These are phyloP conservation scores for Pestalotiopsis sp. DNA, from an alignment of 2,329 filamentous ascomycete genomes.

Conservation along the genomic window DNA sequence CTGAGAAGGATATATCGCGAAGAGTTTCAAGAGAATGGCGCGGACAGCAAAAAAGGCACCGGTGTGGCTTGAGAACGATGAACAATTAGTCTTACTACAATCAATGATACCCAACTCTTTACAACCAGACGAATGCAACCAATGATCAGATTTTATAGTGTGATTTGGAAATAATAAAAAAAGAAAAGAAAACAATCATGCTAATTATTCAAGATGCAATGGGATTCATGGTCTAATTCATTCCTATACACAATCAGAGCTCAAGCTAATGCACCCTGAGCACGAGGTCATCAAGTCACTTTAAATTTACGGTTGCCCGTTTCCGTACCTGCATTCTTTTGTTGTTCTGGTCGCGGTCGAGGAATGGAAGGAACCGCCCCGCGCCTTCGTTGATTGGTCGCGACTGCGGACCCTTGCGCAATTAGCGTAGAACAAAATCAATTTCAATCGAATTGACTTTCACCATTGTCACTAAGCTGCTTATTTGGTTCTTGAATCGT, in stretches of 20 bases:
- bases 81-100: background rate
- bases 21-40: conserved; percentile 7
- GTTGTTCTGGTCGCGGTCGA: background rate
- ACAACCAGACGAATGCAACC: background rate
- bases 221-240: no score
- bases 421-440: background rate
- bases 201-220: no score
- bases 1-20: conserved; percentile 40
- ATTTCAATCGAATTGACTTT: background rate
- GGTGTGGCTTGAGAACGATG: background rate
- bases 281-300: no score
- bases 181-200: no score
- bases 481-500: background rate
- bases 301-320: background rate
- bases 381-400: background rate
- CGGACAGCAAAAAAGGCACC: background rate
- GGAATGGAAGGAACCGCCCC: background rate
- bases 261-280: no score
- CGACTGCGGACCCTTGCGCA: background rate
- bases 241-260: no score
- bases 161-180: no score
- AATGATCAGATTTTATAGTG: background rate
- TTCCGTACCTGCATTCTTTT: background rate
- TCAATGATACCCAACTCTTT: conserved; percentile 14
- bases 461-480: background rate